Base-by-base conservation (phyloP, 371 early-diverging fungal genomes). In the Rhizopus sp. region DNA sequence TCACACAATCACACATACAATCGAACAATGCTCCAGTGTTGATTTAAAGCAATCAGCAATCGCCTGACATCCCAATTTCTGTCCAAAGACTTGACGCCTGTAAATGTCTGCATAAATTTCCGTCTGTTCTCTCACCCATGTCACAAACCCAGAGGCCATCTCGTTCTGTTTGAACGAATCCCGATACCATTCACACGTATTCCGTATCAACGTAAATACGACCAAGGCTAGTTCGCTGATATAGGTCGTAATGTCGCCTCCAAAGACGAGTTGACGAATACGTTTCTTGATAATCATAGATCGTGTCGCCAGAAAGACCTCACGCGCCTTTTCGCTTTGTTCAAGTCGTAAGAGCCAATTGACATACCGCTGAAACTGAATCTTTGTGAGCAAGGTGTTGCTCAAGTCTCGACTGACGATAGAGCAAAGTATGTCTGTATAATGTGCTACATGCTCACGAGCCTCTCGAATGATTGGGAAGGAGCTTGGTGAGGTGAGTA, bases 121-220 rank as follows among this genome's bases (percentile, higher is more conserved):
- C 44, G 96, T 86, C 62, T 97, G 95, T 54, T 82, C 81, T 34
- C 86, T 75, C 10, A 93, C 92, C 97, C 97, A 97, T 15, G 91
- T 92, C 15, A 97, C 87, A 56, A 97, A 90, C 6, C 92, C 86
- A 15, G 94, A 94, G 0, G 93, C 85, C 93, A 96, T 90, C 33
- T 84, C 83, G 50, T 92, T 84, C 60, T 94, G 93, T 23, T 86
- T 84, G 69, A 97, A 96, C 4, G 93, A 88, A 35, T 81, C 86
- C 54, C 88, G 83, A 71, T 92, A 97, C 97, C 97, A 97, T 54
- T 94, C 93, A 57, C 94, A 93, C 0, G 96, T 95, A 63, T 94
- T 94, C 60, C 91, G 86, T 60, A 96, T 90, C 57, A 94, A 68
- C 5, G 92, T 82, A 64, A 96, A 96, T 16, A 91, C 88, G 35